Percentiles rank a stretch among this genome's conserved stretches.
Evolutionary conservation across 2,329 filamentous ascomycete species (phyloP).

Genomic region (Elsinoe arachidis): DNA sequence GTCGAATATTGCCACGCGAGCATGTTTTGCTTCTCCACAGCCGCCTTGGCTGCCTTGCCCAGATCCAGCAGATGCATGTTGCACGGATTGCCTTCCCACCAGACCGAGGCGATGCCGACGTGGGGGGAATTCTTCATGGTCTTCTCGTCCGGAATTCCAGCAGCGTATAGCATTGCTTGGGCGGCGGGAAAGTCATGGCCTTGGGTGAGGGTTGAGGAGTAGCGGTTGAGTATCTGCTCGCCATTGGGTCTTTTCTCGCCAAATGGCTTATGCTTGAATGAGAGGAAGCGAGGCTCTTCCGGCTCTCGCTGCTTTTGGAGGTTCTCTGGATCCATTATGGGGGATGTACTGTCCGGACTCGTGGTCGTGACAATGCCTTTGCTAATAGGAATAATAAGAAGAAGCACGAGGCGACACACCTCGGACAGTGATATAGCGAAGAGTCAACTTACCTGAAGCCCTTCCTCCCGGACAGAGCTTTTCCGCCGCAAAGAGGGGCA

Average conservation of each 20-base stretch:
- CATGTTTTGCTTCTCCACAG: constrained; percentile 74
- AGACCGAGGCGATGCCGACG: constrained; percentile 82
- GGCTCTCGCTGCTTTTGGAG: constrained; percentile 29
- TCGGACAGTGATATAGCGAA: not conserved
- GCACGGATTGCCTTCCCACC: constrained; percentile 98
- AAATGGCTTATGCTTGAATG: constrained; percentile 40
- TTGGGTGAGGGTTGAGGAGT: constrained; percentile 72
- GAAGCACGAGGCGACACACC: not conserved
- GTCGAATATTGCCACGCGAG: constrained; percentile 93
- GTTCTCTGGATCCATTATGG: constrained; percentile 30
- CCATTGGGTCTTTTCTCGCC: constrained; percentile 38
- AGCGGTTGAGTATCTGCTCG: constrained; percentile 67
- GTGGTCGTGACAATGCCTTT: not conserved
- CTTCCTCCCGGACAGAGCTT: not conserved
- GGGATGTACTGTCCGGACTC: not conserved
- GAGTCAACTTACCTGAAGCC: not conserved
- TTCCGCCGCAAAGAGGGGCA: not conserved
- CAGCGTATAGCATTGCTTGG: constrained; percentile 92
- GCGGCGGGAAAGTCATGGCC: constrained; percentile 87
- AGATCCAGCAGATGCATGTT: constrained; percentile 68
- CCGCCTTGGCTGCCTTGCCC: constrained; percentile 76
- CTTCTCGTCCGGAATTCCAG: constrained; percentile 72
- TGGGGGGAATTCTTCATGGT: constrained; percentile 87
- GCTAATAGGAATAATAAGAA: not conserved
- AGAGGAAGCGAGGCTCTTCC: constrained; percentile 45